phyloP scores from a whole-genome alignment of 2,329 filamentous ascomycete species.

The Ascochyta lentis region DNA sequence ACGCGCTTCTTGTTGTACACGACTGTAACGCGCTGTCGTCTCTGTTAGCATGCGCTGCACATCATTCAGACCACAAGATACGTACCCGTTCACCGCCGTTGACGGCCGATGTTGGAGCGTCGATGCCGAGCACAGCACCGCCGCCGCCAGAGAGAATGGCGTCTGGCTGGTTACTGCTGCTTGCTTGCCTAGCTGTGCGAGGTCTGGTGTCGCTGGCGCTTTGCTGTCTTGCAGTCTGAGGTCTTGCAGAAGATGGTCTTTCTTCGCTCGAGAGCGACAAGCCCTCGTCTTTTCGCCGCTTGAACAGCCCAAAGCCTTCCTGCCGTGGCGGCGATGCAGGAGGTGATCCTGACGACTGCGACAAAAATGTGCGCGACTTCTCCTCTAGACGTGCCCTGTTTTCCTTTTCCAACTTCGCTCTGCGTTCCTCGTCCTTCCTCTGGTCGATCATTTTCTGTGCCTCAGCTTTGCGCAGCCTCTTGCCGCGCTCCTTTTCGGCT shows the following conservation, averaged over 20 bases:
- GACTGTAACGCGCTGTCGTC: constrained; percentile 69
- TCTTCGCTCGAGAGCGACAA: constrained; percentile 28
- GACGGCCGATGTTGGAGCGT: constrained; percentile 80
- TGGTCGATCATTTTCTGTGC: constrained; percentile 33
- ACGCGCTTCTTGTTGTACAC: constrained; percentile 74
- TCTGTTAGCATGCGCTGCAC: constrained; percentile 21
- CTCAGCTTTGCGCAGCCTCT: constrained; percentile 42
- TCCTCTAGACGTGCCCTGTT: constrained; percentile 35
- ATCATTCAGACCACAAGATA: neutral
- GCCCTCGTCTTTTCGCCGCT: constrained; percentile 41
- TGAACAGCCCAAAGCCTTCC: constrained; percentile 44
- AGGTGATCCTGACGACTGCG: constrained; percentile 34
- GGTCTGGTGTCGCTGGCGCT: constrained; percentile 24
- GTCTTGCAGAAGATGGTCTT: constrained; percentile 16
- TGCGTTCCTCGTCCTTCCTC: constrained; percentile 41
- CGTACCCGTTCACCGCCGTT: constrained; percentile 79
- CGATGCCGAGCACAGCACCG: constrained; percentile 63
- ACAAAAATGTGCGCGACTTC: constrained; percentile 28
- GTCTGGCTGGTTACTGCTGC: constrained; percentile 32
- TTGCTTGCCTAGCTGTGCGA: constrained; percentile 32
- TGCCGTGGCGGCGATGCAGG: constrained; percentile 41
- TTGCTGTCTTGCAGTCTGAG: constrained; percentile 28
- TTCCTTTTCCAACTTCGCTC: constrained; percentile 32
- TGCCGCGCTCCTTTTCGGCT: constrained; percentile 41
- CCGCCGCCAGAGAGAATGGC: constrained; percentile 55